Evolutionary conservation across 2,329 filamentous ascomycete species (phyloP), one percentile per base, ranked within the genome.

Genomic region (Microdochium bolleyi): DNA sequence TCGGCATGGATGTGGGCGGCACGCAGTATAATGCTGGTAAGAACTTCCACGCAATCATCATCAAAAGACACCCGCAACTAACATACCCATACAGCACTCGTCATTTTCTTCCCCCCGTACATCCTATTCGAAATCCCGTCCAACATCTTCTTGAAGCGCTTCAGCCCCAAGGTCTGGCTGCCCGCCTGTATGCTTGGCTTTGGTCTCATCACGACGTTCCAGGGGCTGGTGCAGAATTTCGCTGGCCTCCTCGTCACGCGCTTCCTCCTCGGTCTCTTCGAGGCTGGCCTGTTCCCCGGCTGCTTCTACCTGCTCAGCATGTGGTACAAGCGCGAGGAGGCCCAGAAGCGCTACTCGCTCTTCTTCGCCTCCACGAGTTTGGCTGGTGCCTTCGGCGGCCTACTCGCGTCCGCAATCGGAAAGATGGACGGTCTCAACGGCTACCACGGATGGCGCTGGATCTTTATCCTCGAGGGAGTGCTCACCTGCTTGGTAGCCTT

Each of bases 261-360:
- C 32, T 96, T 96, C 75, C 92, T 96, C 67, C 78, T 96, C 1
- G 92, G 92, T 9, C 50, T 89, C 1, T 86, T 85, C 55, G 85
- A 90, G 70, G 82, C 84, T 4, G 87, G 85, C 67, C 89, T 91
- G 78, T 89, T 89, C 58, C 86, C 86, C 2, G 87, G 85, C 32
- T 86, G 83, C 69, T 76, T 80, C 62, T 82, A 87, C 60, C 67
- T 87, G 1, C 69, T 87, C 2, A 81, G 83, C 51, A 92, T 92
- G 85, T 95, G 88, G 91, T 99, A 97, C 62, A 84, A 85, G 55
- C 83, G 92, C 55, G 76, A 77, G 48, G 94, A 97, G 70, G 90
- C 92, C 2, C 92, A 97, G 70, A 89, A 90, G 63, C 84, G 94
- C 27, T 96, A 92, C 71, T 88, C 85, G 16, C 92, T 97, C 75